Evolutionary conservation across 2,329 filamentous ascomycete species (phyloP).

Genomic region (Neurospora sp.): DNA sequence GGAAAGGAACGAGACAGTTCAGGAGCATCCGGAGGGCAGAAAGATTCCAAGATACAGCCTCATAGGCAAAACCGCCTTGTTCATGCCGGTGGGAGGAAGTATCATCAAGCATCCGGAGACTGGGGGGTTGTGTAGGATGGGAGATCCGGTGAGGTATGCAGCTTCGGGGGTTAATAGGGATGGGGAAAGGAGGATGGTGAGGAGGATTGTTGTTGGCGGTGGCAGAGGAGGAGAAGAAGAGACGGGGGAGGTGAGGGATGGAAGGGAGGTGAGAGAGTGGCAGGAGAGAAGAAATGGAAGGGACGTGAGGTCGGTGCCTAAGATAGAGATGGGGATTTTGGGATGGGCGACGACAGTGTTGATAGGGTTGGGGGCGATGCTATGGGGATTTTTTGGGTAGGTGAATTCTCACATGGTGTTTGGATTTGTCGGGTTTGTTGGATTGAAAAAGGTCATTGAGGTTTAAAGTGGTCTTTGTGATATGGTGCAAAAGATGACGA

Average conservation of each 20-base stretch:
- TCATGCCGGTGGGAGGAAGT: neutral
- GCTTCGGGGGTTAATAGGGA: neutral
- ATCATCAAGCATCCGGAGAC: neutral
- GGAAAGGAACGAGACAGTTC: neutral
- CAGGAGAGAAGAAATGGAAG: neutral
- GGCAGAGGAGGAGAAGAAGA: neutral
- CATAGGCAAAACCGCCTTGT: neutral
- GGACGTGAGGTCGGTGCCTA: neutral
- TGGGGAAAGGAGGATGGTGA: neutral
- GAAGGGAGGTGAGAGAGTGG: neutral
- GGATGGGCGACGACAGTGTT: neutral
- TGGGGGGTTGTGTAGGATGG: neutral
- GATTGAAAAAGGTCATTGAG: neutral
- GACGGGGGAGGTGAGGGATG: neutral
- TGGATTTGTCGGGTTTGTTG: neutral
- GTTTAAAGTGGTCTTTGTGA: neutral
- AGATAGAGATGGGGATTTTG: neutral
- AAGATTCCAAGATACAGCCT: neutral
- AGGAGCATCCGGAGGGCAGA: neutral
- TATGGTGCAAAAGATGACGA: neutral
- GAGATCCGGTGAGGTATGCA: neutral
- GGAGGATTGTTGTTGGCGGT: neutral
- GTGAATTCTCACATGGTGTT: neutral
- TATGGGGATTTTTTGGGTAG: neutral
- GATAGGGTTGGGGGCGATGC: neutral